Evolutionary conservation across 164 flowering plant species (phyloP), one percentile per base, ranked within the genome.

Genomic region (Magnolia changhungtana): DNA sequence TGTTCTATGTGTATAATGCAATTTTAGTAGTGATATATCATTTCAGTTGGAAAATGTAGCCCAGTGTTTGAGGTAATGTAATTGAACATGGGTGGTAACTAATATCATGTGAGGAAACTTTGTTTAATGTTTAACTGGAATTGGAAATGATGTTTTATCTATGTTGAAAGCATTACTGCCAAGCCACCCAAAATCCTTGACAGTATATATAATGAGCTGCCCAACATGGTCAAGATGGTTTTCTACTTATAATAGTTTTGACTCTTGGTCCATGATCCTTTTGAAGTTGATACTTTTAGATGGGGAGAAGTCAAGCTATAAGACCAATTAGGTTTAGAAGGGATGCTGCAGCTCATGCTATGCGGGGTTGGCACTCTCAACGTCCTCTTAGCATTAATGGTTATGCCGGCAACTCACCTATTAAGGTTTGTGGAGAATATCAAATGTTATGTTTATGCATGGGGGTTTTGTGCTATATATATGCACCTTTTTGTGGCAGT

Each of bases 261-360:
- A 37, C 2, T 16, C 31, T 29, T 16, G 14, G 20, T 10, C 50
- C 3, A 18, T 68, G 31, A 27, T 68, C 19, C 18, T 29, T 68
- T 31, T 63, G 14, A 50, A 20, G 63, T 24, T 73, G 3, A 59
- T 59, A 37, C 74, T 29, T 77, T 66, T 81, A 82, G 92, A 74
- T 59, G 52, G 84, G 79, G 77, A 80, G 77, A 52, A 77, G 75
- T 78, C 85, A 88, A 79, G 87, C 90, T 51, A 69, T 89, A 55
- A 91, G 88, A 68, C 83, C 94, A 67, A 95, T 92, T 49, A 88
- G 98, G 82, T 93, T 90, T 64, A 84, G 95, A 63, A 88, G 98
- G 76, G 98, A 95, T 87, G 91, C 97, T 74, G 98, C 98, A 66
- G 93, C 94, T 82, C 97, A 97, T 77, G 97, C 97, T 50, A 92